Evolutionary conservation across 2,329 filamentous ascomycete genomes (phyloP), one percentile per base, ranked within the genome.

Genomic region (Microcera coccophila): DNA sequence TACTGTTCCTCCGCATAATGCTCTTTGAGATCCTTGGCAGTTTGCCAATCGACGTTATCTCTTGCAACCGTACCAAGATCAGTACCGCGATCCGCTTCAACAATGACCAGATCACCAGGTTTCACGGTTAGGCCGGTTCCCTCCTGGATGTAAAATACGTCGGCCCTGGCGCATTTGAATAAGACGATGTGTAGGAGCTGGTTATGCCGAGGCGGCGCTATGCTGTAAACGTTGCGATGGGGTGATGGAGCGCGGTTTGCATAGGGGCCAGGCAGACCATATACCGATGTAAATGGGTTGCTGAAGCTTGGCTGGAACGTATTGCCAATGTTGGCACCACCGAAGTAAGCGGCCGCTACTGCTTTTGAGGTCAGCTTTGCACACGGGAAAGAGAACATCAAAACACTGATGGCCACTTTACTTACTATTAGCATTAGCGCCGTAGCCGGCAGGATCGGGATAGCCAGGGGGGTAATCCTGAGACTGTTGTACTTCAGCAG

Each of bases 141-240:
- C 63, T 96, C 90, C 64, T 95, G 90, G 24, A 96, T 89, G 66
- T 95, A 97, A 65, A 96, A 98, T 9, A 97, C 88, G 60, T 97
- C 93, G 28, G 91, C 90, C 48, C 93, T 81, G 26, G 88, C 89
- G 63, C 90, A 96, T 67, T 98, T 98, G 79, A 98, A 98, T 5
- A 91, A 81, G 14, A 98, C 91, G 40, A 98, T 85, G 63, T 91
- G 91, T 8, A 95, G 75, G 7, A 84, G 74, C 62, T 89, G 85
- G 51, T 81, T 84, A 55, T 79, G 76, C 37, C 78, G 78, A 28
- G 75, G 78, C 58, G 79, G 81, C 22, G 73, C 69, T 61, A 82
- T 74, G 38, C 73, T 74, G 54, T 83, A 84, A 61, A 81, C 73
- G 55, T 69, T 76, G 38, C 80, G 74, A 58, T 82, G 80, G 5